phyloP scores from a whole-genome alignment of 73 alveolate genomes.

The Stentor coeruleus region DNA sequence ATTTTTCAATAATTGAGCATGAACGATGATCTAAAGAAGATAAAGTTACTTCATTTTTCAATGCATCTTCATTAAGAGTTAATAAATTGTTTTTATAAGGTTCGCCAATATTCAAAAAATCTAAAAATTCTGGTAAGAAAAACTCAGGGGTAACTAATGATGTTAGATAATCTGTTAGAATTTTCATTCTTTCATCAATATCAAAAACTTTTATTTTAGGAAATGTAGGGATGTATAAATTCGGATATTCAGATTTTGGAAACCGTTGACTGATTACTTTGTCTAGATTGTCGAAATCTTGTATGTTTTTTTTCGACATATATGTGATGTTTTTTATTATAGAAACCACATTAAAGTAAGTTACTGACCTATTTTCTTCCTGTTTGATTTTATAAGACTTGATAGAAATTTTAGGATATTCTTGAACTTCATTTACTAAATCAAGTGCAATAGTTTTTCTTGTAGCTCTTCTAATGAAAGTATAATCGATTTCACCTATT shows the following conservation, averaged over 20 bases:
- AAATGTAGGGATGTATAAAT: neutral
- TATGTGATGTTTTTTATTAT: neutral
- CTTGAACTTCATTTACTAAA: neutral
- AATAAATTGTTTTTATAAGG: neutral
- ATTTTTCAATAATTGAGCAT: neutral
- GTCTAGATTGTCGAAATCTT: constrained; percentile 23
- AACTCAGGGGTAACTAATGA: constrained; percentile 2
- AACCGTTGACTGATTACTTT: neutral
- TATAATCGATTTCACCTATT: neutral
- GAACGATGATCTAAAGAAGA: neutral
- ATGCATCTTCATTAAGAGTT: neutral
- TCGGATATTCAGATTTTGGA: neutral
- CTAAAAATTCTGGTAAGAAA: neutral
- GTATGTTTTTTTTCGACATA: neutral
- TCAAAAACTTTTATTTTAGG: neutral
- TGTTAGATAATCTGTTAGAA: constrained; percentile 3
- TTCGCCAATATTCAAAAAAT: neutral
- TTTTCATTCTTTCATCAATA: neutral
- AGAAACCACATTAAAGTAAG: neutral
- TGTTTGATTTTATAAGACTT: constrained; percentile 1
- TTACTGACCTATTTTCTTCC: neutral
- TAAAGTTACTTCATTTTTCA: neutral
- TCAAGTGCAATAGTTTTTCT: neutral
- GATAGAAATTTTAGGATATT: neutral
- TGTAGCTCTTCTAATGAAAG: neutral